Evolutionary conservation across 345 rosid species (phyloP).

Genomic region (Rhodamnia argentea): DNA sequence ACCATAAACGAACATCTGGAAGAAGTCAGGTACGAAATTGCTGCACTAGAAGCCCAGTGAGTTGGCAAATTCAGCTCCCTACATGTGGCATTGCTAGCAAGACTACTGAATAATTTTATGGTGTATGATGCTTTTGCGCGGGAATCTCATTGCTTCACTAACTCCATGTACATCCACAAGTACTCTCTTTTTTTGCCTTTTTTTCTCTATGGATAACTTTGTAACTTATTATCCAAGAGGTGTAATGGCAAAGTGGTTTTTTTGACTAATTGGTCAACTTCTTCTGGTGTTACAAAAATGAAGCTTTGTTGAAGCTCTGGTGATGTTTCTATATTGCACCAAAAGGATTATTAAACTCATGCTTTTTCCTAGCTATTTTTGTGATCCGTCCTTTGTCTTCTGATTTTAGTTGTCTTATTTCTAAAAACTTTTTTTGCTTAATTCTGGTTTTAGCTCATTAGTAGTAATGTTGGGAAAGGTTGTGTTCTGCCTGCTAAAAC

Average conservation of each 20-base stretch:
- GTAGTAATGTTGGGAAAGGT: neutral
- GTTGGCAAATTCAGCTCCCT: neutral
- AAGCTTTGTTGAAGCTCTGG: neutral
- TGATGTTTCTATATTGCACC: neutral
- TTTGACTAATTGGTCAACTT: neutral
- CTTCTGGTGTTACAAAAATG: neutral
- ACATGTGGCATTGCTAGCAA: neutral
- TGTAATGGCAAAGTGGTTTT: neutral
- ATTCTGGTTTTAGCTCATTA: neutral
- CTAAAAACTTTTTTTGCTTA: neutral
- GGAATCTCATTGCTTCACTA: neutral
- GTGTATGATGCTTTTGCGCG: neutral
- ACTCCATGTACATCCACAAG: neutral
- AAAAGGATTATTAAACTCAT: neutral
- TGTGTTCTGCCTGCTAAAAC: neutral
- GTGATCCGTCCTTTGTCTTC: neutral
- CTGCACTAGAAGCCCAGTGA: slow-evolving; percentile 39
- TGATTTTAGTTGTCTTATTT: neutral
- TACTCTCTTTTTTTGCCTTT: neutral
- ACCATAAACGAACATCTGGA: slow-evolving; percentile 75
- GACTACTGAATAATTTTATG: neutral
- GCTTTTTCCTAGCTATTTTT: neutral
- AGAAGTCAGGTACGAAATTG: slow-evolving; percentile 74
- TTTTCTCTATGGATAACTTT: neutral
- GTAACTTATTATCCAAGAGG: neutral